Percentiles rank a stretch among this genome's conserved stretches.
phyloP scores from a whole-genome alignment of 805 yeast species.

The Candida ascalaphidarum region DNA sequence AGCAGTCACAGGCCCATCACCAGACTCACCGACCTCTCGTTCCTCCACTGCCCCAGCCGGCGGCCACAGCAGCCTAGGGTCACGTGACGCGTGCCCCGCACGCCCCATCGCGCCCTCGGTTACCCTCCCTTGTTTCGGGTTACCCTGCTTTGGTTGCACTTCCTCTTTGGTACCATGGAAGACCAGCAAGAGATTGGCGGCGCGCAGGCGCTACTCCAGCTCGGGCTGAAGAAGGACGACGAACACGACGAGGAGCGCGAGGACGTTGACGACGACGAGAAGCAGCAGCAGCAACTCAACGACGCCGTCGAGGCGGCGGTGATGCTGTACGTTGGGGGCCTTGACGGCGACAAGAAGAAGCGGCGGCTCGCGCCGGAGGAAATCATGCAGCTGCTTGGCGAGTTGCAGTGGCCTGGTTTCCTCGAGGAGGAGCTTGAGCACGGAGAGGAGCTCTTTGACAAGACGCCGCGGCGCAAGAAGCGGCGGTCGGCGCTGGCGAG shows the following conservation, averaged over 20 bases:
- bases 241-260: slow-evolving; percentile 4
- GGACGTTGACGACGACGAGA: slow-evolving; percentile 1
- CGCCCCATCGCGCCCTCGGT: too few relatives aligned
- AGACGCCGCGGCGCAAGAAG: slow-evolving; percentile 4
- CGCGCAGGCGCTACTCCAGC: slow-evolving; percentile 35
- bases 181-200: slow-evolving; percentile 36
- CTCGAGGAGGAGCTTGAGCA: slow-evolving; percentile 11
- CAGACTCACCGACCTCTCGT: too few relatives aligned
- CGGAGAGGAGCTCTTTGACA: not conserved
- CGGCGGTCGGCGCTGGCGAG: slow-evolving; percentile 2
- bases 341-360: slow-evolving; percentile 24
- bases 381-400: slow-evolving; percentile 36
- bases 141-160: too few relatives aligned
- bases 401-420: slow-evolving; percentile 42
- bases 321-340: slow-evolving; percentile 60
- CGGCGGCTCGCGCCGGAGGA: slow-evolving; percentile 22
- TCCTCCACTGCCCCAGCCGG: too few relatives aligned
- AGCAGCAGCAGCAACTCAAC: slow-evolving; percentile 28
- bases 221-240: slow-evolving; percentile 24
- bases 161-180: slow-evolving; percentile 12
- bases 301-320: slow-evolving; percentile 74
- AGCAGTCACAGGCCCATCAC: too few relatives aligned
- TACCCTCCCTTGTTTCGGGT: too few relatives aligned
- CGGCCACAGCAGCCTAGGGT: too few relatives aligned
- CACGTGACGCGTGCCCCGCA: too few relatives aligned